Percentiles rank a stretch among this genome's conserved stretches.
Evolutionary conservation across 1,284 basidiomycete genomes (phyloP).

Genomic region (Moesziomyces sp.): DNA sequence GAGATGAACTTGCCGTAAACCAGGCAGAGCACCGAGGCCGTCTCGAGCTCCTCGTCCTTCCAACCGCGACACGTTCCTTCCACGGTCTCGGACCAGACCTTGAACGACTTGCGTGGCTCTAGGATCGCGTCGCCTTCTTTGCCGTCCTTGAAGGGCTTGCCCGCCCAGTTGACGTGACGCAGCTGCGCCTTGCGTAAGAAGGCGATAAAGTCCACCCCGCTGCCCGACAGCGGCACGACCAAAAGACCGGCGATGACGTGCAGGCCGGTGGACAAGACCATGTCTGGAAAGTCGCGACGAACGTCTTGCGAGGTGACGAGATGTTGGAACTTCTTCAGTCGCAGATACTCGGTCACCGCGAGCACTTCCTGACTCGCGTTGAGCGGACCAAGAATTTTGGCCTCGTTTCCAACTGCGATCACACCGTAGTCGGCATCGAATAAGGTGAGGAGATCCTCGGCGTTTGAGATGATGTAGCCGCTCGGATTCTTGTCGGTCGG

Average conservation of each 20-base stretch:
- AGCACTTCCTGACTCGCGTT: slow-evolving; percentile 86
- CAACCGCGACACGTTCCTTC: slow-evolving; percentile 79
- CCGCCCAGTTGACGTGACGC: slow-evolving; percentile 61
- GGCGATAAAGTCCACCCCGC: slow-evolving; percentile 75
- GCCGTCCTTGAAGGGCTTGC: slow-evolving; percentile 75
- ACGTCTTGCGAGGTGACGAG: slow-evolving; percentile 73
- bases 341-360: slow-evolving; percentile 84
- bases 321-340: slow-evolving; percentile 73
- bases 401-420: slow-evolving; percentile 79
- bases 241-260: slow-evolving; percentile 82
- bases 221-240: slow-evolving; percentile 74
- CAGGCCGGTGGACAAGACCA: slow-evolving; percentile 76
- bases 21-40: slow-evolving; percentile 83
- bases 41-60: slow-evolving; percentile 89
- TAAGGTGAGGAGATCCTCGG: slow-evolving; percentile 81
- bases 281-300: slow-evolving; percentile 79
- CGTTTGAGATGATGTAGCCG: slow-evolving; percentile 87
- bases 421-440: slow-evolving; percentile 88
- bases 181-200: slow-evolving; percentile 83
- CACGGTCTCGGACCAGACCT: slow-evolving; percentile 81
- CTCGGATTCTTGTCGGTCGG: slow-evolving; percentile 79
- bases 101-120: slow-evolving; percentile 63
- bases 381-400: slow-evolving; percentile 80
- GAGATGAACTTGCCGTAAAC: slow-evolving; percentile 88
- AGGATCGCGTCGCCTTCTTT: slow-evolving; percentile 51